phyloP scores from a whole-genome alignment of 75 land plant species.

The Cupressus sempervirens region DNA sequence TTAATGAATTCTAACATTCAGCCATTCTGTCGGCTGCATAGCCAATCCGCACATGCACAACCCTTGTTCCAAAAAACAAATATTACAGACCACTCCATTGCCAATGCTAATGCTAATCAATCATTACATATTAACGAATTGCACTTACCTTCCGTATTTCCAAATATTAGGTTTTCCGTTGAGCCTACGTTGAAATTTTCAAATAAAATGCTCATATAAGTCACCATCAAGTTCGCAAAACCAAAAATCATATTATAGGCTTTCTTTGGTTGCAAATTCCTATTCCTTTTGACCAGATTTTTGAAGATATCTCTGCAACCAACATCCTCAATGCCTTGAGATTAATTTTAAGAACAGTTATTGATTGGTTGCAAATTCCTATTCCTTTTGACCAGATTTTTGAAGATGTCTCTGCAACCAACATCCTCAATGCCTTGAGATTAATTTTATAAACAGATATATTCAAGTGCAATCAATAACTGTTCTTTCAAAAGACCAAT shows the following conservation, averaged over 20 bases:
- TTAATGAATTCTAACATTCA: too few relatives aligned
- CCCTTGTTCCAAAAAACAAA: too few relatives aligned
- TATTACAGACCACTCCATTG: neutral
- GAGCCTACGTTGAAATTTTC: neutral
- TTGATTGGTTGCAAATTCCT: neutral
- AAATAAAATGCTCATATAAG: neutral
- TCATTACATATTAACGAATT: too few relatives aligned
- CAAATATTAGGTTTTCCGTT: neutral
- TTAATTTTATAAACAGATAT: neutral
- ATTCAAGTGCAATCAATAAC: neutral
- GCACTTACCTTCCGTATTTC: neutral
- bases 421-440: neutral
- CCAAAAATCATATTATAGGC: neutral
- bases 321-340: neutral
- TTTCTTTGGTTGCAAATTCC: neutral
- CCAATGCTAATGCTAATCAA: too few relatives aligned
- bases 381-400: neutral
- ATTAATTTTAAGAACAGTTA: neutral
- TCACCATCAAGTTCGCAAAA: neutral
- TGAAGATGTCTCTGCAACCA: neutral
- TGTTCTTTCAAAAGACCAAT: neutral
- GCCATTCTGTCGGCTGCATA: too few relatives aligned
- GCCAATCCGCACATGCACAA: neutral
- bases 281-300: neutral
- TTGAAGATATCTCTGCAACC: neutral